phyloP scores from a whole-genome alignment of 1,139 yeast genomes.

The Trichomonascaceae sp. region DNA sequence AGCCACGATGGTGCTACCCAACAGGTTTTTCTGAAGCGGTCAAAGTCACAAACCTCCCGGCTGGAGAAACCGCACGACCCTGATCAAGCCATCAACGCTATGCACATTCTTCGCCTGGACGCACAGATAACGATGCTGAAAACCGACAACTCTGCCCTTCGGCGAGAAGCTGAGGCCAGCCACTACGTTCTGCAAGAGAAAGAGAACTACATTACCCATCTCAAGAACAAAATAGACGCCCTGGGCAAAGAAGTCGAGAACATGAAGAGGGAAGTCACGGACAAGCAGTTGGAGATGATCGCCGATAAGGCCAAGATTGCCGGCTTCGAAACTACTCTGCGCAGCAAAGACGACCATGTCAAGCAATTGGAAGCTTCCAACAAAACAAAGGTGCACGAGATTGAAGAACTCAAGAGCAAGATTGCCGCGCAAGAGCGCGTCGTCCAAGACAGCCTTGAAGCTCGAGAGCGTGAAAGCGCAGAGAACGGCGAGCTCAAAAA shows the following conservation, averaged over 20 bases:
- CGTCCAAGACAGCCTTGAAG: slow-evolving; percentile 9
- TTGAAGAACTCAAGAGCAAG: slow-evolving; percentile 6
- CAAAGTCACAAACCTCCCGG: background rate
- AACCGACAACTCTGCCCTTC: slow-evolving; percentile 13
- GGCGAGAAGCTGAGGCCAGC: slow-evolving; percentile 13
- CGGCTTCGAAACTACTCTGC: slow-evolving; percentile 10
- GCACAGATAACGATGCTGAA: slow-evolving; percentile 14
- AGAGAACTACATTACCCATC: slow-evolving; percentile 8
- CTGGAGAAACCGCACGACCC: no score
- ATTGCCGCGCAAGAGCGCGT: slow-evolving; percentile 5
- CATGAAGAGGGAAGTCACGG: slow-evolving; percentile 8
- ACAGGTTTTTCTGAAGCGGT: background rate
- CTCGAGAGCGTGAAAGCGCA: slow-evolving; percentile 10
- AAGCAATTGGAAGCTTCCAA: background rate
- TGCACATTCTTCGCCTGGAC: slow-evolving; percentile 11
- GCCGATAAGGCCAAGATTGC: slow-evolving; percentile 9
- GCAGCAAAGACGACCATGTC: slow-evolving; percentile 8
- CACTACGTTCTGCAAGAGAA: slow-evolving; percentile 11
- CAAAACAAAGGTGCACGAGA: slow-evolving; percentile 6
- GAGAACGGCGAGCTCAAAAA: slow-evolving; percentile 19
- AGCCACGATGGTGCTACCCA: background rate
- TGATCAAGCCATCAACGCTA: slow-evolving; percentile 1
- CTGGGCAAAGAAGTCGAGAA: slow-evolving; percentile 5
- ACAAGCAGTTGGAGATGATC: slow-evolving; percentile 8
- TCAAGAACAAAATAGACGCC: slow-evolving; percentile 10